Percentiles rank a stretch among this genome's conserved stretches.
phyloP scores from a whole-genome alignment of 768 basidiomycete genomes.

The Flagelloscypha sp. region DNA sequence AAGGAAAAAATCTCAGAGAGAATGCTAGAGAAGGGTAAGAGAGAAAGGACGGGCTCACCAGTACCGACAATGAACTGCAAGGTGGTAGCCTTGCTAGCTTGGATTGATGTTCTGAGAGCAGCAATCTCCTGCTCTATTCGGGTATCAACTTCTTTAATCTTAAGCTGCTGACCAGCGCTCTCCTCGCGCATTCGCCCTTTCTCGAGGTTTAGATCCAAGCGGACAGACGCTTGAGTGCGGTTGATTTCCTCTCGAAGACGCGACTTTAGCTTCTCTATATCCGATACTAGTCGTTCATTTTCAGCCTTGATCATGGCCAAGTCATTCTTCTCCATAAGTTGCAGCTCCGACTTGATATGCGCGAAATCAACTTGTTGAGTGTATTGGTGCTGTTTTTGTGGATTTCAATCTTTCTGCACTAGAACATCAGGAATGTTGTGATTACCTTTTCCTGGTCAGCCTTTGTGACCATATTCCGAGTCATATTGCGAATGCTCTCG shows the following conservation, averaged over 20 bases:
- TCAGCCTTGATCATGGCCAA: constrained; percentile 91
- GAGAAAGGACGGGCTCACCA: too few species aligned
- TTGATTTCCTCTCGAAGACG: constrained; percentile 86
- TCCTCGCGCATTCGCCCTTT: constrained; percentile 95
- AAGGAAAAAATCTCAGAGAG: too few species aligned
- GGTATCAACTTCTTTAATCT: constrained; percentile 97
- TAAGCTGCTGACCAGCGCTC: constrained; percentile 81
- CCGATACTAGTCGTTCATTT: constrained; percentile 85
- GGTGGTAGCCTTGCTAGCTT: constrained; percentile 65
- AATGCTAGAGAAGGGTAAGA: too few species aligned
- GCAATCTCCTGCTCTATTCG: constrained; percentile 96
- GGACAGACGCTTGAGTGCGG: constrained; percentile 85
- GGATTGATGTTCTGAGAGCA: constrained; percentile 71
- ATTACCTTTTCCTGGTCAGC: constrained; percentile 93
- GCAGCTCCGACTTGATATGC: constrained; percentile 91
- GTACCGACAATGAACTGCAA: not conserved
- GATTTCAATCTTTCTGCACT: too few species aligned
- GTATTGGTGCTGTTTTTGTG: constrained; percentile 62
- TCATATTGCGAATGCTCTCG: constrained; percentile 95
- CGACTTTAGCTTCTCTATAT: constrained; percentile 93
- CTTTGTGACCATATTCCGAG: constrained; percentile 91
- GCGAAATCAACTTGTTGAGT: constrained; percentile 97
- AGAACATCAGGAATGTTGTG: too few species aligned
- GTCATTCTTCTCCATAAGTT: constrained; percentile 96
- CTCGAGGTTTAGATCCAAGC: constrained; percentile 92